Base-by-base conservation (phyloP, 108 stramenopile species). In the Bacterosira constricta region DNA sequence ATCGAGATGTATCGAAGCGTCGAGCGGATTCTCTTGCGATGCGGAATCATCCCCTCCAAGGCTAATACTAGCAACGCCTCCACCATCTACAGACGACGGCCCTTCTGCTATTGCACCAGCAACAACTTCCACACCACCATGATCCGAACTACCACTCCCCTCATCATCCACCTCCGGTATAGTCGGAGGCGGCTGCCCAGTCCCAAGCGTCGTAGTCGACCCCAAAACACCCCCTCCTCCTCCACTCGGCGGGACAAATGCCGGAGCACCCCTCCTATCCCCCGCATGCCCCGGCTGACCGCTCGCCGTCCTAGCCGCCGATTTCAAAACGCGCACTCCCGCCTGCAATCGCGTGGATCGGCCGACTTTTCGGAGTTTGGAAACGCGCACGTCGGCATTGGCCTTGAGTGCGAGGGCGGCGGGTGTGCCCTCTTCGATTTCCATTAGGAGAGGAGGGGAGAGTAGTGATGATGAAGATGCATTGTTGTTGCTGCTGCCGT, bases 401-500 rank as follows among this genome's bases (percentile, higher is more conserved):
- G 90, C 93, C 29, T 82, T 63, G 23, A 94, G 79, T 5, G 93
- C 93, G 45, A 82, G 89, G 0, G 89, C 90, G 31, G 93, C 93
- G 12, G 90, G 90, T 12, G 88, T 91, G 35, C 85, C 87, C 9
- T 91, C 88, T 21, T 83, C 85, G 74, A 91, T 89, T 66, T 77
- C 81, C 2, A 76, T 46, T 17, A 76, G 36, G 38, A 76, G 50
- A 29, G 66, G 75, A 18, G 70, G 45, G 12, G 71, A 54, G 25
- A 58, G 29, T 10, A 69, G 25, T 36, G 42, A 13, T 23, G 63
- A 21, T 30, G 63, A 35, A 20, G 36, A 9, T 3, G 31, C 6
- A 27, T 25, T 20, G 64, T 52, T 29, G 66, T 39, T 50, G 41
- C 55, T 10, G 54, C 25, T 1, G 29, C 20, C 31, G 30, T 47